phyloP scores from a whole-genome alignment of 2,329 filamentous ascomycete genomes.

The Paraphoma sp. region DNA sequence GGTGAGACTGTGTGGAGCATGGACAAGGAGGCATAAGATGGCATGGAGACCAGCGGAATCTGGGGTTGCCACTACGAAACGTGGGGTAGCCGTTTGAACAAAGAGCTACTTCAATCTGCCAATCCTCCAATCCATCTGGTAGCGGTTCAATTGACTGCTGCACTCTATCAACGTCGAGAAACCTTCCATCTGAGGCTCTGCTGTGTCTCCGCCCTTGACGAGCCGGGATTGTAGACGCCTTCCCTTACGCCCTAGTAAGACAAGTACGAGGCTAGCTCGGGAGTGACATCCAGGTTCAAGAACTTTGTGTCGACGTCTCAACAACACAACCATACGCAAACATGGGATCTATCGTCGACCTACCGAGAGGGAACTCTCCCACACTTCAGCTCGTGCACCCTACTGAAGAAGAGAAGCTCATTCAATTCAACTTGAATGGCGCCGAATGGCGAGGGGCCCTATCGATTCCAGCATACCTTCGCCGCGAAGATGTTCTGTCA shows the following conservation, averaged over 20 bases:
- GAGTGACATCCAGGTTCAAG: neutral
- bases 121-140: neutral
- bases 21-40: constrained; percentile 11
- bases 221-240: neutral
- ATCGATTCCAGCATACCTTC: constrained; percentile 61
- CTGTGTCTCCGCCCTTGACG: neutral
- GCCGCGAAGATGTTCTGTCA: constrained; percentile 62
- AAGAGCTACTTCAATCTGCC: constrained; percentile 5
- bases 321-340: constrained; percentile 4
- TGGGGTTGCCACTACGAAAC: constrained; percentile 3
- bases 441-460: constrained; percentile 65
- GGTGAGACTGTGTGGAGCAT: constrained; percentile 7
- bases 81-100: constrained; percentile 19
- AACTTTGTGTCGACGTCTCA: neutral
- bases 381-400: constrained; percentile 62
- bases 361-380: constrained; percentile 59
- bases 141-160: neutral
- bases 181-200: neutral
- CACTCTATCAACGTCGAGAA: neutral
- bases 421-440: constrained; percentile 62
- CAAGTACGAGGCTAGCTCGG: constrained; percentile 2
- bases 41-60: constrained; percentile 3
- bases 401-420: constrained; percentile 60
- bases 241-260: constrained; percentile 7
- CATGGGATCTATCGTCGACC: constrained; percentile 37